These are phyloP conservation scores for Colletotrichum echinochloae DNA, from an alignment of 2,329 filamentous ascomycete species.

Conservation along the genomic window DNA sequence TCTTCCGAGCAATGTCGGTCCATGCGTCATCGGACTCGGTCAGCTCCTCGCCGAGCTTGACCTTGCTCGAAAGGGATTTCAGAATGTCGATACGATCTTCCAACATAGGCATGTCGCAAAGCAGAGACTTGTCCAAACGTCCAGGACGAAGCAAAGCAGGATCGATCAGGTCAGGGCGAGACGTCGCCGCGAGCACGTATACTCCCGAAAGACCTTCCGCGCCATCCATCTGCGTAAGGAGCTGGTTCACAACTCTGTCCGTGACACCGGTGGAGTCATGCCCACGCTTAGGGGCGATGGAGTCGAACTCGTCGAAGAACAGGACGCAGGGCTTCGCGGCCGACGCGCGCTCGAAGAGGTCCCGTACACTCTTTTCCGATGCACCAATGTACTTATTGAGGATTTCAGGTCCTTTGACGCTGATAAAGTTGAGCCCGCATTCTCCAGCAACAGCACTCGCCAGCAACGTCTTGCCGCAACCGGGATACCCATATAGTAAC, in stretches of 20 bases:
- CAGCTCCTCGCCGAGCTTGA: constrained; percentile 78
- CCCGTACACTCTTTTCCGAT: constrained; percentile 94
- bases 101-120: constrained; percentile 87
- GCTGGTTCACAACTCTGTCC: constrained; percentile 96
- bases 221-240: constrained; percentile 98
- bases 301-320: constrained; percentile 99
- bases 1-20: constrained; percentile 80
- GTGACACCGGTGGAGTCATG: constrained; percentile 99
- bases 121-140: constrained; percentile 89
- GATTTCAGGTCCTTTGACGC: constrained; percentile 97
- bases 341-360: constrained; percentile 92
- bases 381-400: constrained; percentile 99
- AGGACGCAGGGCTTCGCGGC: constrained; percentile 93
- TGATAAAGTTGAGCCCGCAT: constrained; percentile 98
- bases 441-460: constrained; percentile 98
- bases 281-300: constrained; percentile 95
- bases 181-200: constrained; percentile 95
- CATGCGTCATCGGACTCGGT: constrained; percentile 67
- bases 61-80: constrained; percentile 82
- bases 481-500: constrained; percentile 92
- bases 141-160: constrained; percentile 92
- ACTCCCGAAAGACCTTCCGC: constrained; percentile 95
- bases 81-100: constrained; percentile 92
- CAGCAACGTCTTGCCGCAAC: constrained; percentile 95
- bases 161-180: constrained; percentile 93